Conservation (phyloP, 257 asterid genomes). For the Capsicum rhomboideum region DNA sequence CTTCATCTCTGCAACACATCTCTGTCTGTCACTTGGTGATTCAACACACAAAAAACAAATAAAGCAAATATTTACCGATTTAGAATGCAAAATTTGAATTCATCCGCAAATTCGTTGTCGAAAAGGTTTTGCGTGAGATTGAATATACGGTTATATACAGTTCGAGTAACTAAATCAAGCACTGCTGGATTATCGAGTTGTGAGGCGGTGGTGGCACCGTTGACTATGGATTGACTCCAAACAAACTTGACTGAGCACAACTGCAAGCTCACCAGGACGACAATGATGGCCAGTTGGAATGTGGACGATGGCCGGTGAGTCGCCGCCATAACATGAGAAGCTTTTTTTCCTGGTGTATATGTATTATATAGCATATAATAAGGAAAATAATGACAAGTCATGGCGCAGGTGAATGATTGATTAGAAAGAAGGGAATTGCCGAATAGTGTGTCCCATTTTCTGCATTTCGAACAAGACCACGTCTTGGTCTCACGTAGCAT, state of each 20-base stretch:
- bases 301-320: neutral
- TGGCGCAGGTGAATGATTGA: neutral
- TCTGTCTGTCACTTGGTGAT: neutral
- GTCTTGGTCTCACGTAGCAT: neutral
- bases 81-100: slow-evolving; percentile 6
- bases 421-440: neutral
- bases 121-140: slow-evolving; percentile 4
- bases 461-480: neutral
- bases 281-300: neutral
- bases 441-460: neutral
- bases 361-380: neutral
- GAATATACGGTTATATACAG: neutral
- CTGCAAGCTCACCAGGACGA: neutral
- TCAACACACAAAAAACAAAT: neutral
- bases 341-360: no score
- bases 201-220: neutral
- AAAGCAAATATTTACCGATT: neutral
- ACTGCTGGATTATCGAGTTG: slow-evolving; percentile 9
- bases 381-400: neutral
- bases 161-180: slow-evolving; percentile 5
- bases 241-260: neutral
- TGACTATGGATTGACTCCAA: neutral
- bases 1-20: slow-evolving; percentile 8
- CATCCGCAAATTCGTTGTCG: neutral
- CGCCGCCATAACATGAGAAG: neutral